Base-by-base conservation (phyloP, 768 basidiomycete species). In the Nidularia pulvinata region DNA sequence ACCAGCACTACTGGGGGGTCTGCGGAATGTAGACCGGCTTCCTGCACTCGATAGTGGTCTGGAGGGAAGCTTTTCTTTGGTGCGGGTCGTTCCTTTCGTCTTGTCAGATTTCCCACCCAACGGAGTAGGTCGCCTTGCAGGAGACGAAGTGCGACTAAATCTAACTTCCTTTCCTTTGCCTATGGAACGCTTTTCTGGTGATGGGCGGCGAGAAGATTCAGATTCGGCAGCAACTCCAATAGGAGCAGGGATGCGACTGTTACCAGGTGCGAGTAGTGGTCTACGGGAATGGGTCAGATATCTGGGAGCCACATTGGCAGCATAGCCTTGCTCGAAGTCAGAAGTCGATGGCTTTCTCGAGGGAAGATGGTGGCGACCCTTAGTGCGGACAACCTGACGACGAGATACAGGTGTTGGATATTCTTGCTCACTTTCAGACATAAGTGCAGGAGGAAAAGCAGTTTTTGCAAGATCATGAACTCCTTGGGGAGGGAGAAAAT, bases 281-380 rank as follows among this genome's bases (percentile, higher is more conserved):
- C 83, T 78, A 45, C 83, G 77, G 33, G 75, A 64, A 57, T 79
- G 80, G 7, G 82, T 83, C 22, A 88, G 73, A 59, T 91, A 87
- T 58, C 82, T 79, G 2, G 93, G 88, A 1, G 92, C 93, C 54
- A 94, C 86, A 63, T 95, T 95, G n/a, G 88, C 91, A 3, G 94
- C 93, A 69, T 95, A 96, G 46, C 94, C 85, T 52, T 89, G 84
- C 70, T 96, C 95, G 51, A 93, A 93, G 64, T 96, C 95, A 5
- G 94, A 95, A 7, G 78, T 76, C 7, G 88, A 86, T 37, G 83
- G 70, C 57, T 84, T 84, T 63, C 75, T 80, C 11, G 70, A 61
- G 43, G 79, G 69, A 46, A 76, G 59, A 37, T 77, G 80, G 60
- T 84, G 82, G 54, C 81, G 77, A 34, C 74, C 75, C 58, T 77